Conservation (phyloP, 805 yeast species). For the Teunomyces kruisii region DNA sequence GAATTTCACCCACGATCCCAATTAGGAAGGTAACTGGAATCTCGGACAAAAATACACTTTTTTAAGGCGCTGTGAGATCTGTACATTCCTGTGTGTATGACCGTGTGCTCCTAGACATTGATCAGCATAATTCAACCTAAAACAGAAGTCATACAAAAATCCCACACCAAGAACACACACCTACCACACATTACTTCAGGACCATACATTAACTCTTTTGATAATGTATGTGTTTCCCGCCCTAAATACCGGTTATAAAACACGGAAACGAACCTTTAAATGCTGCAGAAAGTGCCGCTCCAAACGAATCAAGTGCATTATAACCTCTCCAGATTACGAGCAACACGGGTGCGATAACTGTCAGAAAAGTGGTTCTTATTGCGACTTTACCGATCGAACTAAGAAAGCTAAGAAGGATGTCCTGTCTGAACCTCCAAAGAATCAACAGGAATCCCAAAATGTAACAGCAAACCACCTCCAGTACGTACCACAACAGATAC, state of each 20-base stretch:
- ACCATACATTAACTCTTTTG: not conserved
- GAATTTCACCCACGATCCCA: no score
- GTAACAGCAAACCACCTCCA: not conserved
- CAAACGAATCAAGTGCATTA: conserved; percentile 28
- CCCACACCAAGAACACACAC: no score
- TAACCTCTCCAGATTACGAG: conserved; percentile 25
- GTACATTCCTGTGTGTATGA: no score
- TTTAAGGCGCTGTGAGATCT: no score
- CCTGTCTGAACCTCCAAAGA: not conserved
- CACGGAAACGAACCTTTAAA: conserved; percentile 33
- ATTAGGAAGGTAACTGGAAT: no score
- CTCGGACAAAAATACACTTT: no score
- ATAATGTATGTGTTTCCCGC: conserved; percentile 38
- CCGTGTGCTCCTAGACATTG: no score
- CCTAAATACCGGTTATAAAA: conserved; percentile 30
- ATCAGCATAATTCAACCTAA: no score
- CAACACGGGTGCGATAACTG: conserved; percentile 29
- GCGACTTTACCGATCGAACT: conserved; percentile 11
- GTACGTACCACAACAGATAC: not conserved
- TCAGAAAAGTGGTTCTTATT: conserved; percentile 16
- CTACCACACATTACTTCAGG: no score
- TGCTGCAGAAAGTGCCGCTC: conserved; percentile 32
- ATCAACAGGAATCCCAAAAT: not conserved
- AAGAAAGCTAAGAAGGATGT: not conserved
- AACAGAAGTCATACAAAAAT: no score